Conservation (phyloP, 441 rosid genomes). For the Adansonia madagascariensis region DNA sequence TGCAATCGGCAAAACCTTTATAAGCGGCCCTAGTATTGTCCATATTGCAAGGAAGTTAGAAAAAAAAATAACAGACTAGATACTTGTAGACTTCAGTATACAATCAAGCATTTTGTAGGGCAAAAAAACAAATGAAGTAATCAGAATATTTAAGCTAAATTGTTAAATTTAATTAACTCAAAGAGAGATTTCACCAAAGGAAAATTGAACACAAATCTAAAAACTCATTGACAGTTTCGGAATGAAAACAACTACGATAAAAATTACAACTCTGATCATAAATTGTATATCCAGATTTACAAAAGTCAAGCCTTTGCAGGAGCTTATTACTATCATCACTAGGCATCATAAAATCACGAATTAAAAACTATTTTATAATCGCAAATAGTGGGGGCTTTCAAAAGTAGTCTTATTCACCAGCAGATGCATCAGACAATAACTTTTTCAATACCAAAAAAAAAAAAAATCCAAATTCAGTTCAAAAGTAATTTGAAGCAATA, state of each 20-base stretch:
- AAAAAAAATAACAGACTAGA: constrained; percentile 24
- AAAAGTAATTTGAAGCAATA: background rate
- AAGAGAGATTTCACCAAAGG: background rate
- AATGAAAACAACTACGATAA: background rate
- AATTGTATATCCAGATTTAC: background rate
- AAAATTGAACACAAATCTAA: background rate
- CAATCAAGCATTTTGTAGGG: constrained; percentile 18
- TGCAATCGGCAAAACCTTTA: constrained; percentile 95
- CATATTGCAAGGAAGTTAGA: constrained; percentile 33
- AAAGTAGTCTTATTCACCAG: background rate
- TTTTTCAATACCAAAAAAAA: background rate
- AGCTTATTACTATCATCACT: background rate
- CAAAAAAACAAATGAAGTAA: background rate
- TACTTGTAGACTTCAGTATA: background rate
- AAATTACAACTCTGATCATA: background rate
- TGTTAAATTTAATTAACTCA: background rate
- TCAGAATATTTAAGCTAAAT: background rate
- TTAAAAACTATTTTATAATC: background rate
- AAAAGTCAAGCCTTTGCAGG: background rate
- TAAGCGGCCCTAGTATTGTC: constrained; percentile 90
- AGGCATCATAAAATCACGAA: background rate
- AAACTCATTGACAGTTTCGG: background rate
- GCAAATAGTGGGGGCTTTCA: background rate
- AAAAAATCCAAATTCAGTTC: background rate
- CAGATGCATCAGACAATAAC: constrained; percentile 1